A percentile compares a stretch with the other conserved stretches of the same genome.
Evolutionary conservation across 495 filamentous ascomycete genomes (phyloP).

Genomic region (Terfezia claveryi): DNA sequence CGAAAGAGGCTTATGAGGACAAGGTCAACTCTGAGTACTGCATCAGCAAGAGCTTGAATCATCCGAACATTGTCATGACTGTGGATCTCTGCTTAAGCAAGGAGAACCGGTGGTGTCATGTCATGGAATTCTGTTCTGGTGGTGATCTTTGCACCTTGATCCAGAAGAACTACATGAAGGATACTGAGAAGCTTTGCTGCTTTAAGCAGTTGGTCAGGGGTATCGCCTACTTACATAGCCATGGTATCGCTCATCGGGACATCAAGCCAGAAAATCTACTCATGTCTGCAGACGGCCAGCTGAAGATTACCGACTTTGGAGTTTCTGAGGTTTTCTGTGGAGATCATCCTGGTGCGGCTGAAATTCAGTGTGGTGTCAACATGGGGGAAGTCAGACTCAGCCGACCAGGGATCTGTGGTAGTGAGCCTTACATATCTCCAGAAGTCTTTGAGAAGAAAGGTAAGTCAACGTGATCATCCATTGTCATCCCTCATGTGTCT

Average conservation of each 20-base stretch:
- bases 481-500: neutral
- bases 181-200: conserved; percentile 42
- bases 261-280: conserved; percentile 64
- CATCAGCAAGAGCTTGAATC: conserved; percentile 50
- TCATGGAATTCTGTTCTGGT: conserved; percentile 63
- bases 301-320: conserved; percentile 69
- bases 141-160: conserved; percentile 54
- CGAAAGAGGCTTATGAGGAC: conserved; percentile 42
- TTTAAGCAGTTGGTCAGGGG: conserved; percentile 63
- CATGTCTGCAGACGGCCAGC: conserved; percentile 40
- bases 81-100: conserved; percentile 44
- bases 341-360: conserved; percentile 46
- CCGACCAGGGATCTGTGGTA: conserved; percentile 51
- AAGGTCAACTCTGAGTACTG: conserved; percentile 66
- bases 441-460: conserved; percentile 45
- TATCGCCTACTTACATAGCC: conserved; percentile 42
- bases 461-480: conserved; percentile 10
- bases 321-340: conserved; percentile 55
- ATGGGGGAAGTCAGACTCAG: conserved; percentile 45
- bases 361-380: conserved; percentile 39
- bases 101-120: conserved; percentile 47
- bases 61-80: conserved; percentile 61
- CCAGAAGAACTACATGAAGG: conserved; percentile 35
- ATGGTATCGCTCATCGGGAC: conserved; percentile 61
- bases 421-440: conserved; percentile 54